Evolutionary conservation across 768 basidiomycete species (phyloP).

Genomic region (Phylloporus sp.): DNA sequence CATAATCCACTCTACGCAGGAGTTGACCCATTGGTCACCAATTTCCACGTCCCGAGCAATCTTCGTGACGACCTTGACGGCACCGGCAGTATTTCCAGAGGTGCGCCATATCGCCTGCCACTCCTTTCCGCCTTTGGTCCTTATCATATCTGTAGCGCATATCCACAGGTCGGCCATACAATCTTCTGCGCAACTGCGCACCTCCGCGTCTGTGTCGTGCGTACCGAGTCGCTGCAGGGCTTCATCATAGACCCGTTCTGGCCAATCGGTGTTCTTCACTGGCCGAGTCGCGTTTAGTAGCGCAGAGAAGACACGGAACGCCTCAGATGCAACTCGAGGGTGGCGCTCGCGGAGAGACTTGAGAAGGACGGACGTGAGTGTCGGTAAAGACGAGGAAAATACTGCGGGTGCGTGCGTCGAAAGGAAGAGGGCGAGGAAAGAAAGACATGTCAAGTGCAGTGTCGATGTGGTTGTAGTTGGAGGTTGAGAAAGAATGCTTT

Average conservation of each 20-base stretch:
- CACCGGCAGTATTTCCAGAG: conserved; percentile 65
- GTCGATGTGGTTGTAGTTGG: conserved; percentile 74
- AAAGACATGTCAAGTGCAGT: conserved; percentile 77
- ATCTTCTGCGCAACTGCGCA: conserved; percentile 76
- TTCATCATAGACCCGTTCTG: conserved; percentile 68
- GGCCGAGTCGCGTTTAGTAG: conserved; percentile 74
- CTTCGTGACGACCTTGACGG: conserved; percentile 76
- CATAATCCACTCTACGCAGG: conserved; percentile 73
- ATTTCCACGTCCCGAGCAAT: conserved; percentile 74
- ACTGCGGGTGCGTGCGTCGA: conserved; percentile 53
- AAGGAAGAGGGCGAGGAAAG: conserved; percentile 84
- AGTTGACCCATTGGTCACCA: conserved; percentile 75
- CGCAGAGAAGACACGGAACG: conserved; percentile 83
- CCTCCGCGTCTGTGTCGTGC: conserved; percentile 89
- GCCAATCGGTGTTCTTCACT: conserved; percentile 59
- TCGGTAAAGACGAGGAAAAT: conserved; percentile 56
- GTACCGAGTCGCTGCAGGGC: conserved; percentile 64
- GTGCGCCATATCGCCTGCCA: conserved; percentile 77
- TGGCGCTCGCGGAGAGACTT: conserved; percentile 75
- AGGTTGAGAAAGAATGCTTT: conserved; percentile 58
- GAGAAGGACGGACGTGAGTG: conserved; percentile 70
- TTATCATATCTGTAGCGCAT: conserved; percentile 71
- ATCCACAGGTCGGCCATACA: conserved; percentile 85
- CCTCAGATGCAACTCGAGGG: conserved; percentile 82
- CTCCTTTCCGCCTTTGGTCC: conserved; percentile 59